Conservation (phyloP, 495 filamentous ascomycete genomes). For the Aspergillus sclerotioniger region DNA sequence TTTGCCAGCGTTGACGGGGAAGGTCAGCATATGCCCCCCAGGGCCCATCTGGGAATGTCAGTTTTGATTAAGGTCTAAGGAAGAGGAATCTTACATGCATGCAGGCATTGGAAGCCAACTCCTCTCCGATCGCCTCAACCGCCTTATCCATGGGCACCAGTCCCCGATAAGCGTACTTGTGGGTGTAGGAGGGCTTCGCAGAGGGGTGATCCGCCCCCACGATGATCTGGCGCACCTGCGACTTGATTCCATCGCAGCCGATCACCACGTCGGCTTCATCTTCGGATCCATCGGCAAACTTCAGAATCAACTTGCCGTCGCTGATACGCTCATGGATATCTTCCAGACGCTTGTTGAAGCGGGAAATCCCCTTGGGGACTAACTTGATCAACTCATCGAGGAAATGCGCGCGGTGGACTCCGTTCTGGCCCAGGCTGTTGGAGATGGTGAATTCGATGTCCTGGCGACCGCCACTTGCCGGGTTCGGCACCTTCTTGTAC, state of each 20-base stretch:
- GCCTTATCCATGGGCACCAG: conserved; percentile 53
- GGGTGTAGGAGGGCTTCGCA: conserved; percentile 40
- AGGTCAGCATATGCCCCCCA: conserved; percentile 46
- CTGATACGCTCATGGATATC: conserved; percentile 21
- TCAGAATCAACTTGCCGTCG: conserved; percentile 25
- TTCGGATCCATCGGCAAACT: conserved; percentile 30
- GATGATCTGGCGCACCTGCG: conserved; percentile 41
- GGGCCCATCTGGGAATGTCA: conserved; percentile 36
- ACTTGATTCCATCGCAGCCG: conserved; percentile 62
- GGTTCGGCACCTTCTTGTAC: conserved; percentile 11
- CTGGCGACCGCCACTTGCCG: conserved; percentile 9
- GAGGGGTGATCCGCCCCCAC: conserved; percentile 38
- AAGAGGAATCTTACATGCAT: conserved; percentile 33
- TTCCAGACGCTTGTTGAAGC: conserved; percentile 43
- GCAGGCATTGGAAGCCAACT: conserved; percentile 41
- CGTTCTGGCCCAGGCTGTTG: conserved; percentile 29
- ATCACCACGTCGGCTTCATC: conserved; percentile 46
- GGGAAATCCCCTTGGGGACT: conserved; percentile 40
- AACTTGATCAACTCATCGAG: conserved; percentile 47
- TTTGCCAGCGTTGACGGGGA: conserved; percentile 46
- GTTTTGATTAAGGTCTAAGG: neutral
- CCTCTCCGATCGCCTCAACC: conserved; percentile 44
- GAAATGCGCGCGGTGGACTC: conserved; percentile 52
- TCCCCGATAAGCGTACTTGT: conserved; percentile 52
- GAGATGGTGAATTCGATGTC: conserved; percentile 26